These are phyloP conservation scores for Orychophragmus violaceus DNA, from an alignment of 345 rosid genomes.

Conservation along the genomic window DNA sequence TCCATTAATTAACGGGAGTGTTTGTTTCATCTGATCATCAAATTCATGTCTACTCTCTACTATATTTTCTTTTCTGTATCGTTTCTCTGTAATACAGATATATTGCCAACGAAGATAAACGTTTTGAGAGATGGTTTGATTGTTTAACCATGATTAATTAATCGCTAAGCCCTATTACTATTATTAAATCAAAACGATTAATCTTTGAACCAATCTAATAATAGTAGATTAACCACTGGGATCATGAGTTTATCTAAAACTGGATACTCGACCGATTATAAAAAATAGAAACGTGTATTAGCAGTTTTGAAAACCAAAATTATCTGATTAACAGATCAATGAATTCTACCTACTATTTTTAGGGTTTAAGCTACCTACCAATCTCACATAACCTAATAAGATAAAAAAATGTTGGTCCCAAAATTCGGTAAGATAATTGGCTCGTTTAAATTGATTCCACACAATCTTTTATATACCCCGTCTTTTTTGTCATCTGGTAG, in stretches of 20 bases:
- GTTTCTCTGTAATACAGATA: no score
- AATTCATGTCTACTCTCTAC: no score
- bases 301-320: background rate
- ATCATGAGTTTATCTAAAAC: background rate
- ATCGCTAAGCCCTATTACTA: background rate
- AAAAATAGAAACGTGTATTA: background rate
- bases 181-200: background rate
- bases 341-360: background rate
- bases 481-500: no score
- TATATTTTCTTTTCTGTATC: no score
- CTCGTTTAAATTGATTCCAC: slow-evolving; percentile 21
- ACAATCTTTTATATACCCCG: no score
- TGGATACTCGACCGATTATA: background rate
- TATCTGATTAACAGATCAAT: background rate
- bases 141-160: background rate
- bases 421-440: background rate
- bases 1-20: no score
- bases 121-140: background rate
- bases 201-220: background rate
- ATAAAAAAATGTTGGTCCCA: slow-evolving; percentile 9
- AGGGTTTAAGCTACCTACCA: slow-evolving; percentile 1
- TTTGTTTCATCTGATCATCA: no score
- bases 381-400: background rate
- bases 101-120: background rate
- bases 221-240: background rate